These are phyloP conservation scores for Eucalyptus victrix DNA, from an alignment of 345 rosid species.

Conservation along the genomic window DNA sequence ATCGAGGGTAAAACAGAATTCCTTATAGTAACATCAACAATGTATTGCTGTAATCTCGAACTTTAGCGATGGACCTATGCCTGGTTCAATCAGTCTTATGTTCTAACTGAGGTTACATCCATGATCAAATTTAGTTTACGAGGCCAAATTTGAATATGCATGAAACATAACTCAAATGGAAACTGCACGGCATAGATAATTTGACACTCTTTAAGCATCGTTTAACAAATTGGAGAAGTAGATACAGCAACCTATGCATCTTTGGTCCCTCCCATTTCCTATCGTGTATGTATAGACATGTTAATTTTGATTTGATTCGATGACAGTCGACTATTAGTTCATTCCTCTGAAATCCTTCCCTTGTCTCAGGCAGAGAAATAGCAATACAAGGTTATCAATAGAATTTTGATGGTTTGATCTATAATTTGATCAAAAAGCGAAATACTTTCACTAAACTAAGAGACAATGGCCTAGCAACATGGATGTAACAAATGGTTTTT, in stretches of 20 bases:
- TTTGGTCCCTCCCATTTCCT: not conserved
- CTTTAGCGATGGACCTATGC: fast-evolving
- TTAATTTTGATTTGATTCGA: not conserved
- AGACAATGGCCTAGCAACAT: not conserved
- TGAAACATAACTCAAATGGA: not conserved
- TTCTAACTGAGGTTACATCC: not conserved
- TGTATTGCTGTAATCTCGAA: not conserved
- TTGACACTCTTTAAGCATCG: not conserved
- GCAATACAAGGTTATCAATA: not conserved
- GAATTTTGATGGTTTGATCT: not conserved
- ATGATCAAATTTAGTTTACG: not conserved
- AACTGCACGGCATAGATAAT: not conserved
- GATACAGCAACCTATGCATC: not conserved
- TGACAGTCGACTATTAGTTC: not conserved
- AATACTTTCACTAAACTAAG: not conserved
- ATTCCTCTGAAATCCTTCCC: not conserved
- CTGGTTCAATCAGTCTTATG: not conserved
- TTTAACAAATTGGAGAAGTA: not conserved
- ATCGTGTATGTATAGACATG: not conserved
- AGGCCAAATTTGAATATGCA: not conserved
- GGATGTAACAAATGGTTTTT: not conserved
- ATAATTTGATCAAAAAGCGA: not conserved
- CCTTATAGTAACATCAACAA: not conserved
- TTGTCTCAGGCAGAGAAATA: not conserved
- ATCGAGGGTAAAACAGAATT: not conserved